Evolutionary conservation across 257 asterid species (phyloP), one percentile per base, ranked within the genome.

Genomic region (Pogostemon cablin): DNA sequence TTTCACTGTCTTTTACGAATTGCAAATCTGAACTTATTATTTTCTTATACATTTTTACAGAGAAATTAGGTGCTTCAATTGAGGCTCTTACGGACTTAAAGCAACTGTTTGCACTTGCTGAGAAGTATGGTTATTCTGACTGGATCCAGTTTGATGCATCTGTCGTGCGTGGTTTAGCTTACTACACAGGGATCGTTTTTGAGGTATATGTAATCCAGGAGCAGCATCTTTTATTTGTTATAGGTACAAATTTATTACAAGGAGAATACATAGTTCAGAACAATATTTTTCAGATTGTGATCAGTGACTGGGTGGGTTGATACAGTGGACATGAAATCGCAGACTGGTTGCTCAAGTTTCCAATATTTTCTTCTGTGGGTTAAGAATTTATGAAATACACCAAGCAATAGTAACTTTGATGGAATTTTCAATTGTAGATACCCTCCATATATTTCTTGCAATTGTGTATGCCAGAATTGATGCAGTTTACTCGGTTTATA

Each of bases 91-190:
- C 86, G 62, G 98, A 95, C 70, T 80, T 91, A 78, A 91, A 88
- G 85, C 78, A 83, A 75, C 85, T 95, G 65, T 95, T 95, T 80
- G 81, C 90, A 57, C 96, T 89, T 68, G 93, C 95, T 78, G 96
- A 91, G 71, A 84, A 88, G 71, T 91, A 87, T 70, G 96, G 96
- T 39, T 91, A 84, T 78, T 84, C 92, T 38, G 98, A 91, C 50
- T 95, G 99, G 99, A 90, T 95, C 85, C 97, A 91, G 70, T 91
- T 93, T 86, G 99, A 95, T 86, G 98, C 99, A 62, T 91, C 99
- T 39, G 69, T 91, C 75, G 98, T 93, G 17, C 96, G 98, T 64
- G 99, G 98, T 55, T 75, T 95, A 80, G 96, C 99, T 66, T 95
- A 95, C 80, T 95, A 95, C 78, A 95, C 98, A 9, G 98, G 99